Evolutionary conservation across 345 rosid genomes (phyloP), one percentile per base, ranked within the genome.

Genomic region (Acer campestre): DNA sequence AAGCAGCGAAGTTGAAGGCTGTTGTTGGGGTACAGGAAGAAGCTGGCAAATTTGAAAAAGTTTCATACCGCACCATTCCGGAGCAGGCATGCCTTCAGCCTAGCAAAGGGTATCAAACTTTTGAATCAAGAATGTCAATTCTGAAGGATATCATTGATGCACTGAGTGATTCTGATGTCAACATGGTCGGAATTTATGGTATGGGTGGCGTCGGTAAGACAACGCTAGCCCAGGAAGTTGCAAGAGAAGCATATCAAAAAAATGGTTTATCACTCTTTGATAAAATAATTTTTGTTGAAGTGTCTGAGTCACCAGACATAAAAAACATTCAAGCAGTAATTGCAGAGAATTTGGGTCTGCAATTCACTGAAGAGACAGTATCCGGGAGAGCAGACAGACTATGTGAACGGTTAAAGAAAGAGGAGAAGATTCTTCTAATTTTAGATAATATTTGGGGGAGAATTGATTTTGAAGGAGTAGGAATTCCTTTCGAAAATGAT

Each of bases 401-500:
- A 25, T 25, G 0, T 25, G 25, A 38, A 11, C 71, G 62, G 27
- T 20, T 80, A 23, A 75, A 51, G 55, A 49, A 80, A 23, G 70
- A 61, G 12, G 44, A 61, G n/a, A 80, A 70, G 40, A 31, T 74
- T 48, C 85, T 85, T 4, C 2, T 85, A 4, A 48, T 85, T 67
- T 69, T 85, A 2, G 84, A 85, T 58, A 71, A 85, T 72, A 1
- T 85, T 1, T 85, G 86, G 88, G 49, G 0, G 10, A 12, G 6
- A 7, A 35, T 86, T 3, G 63, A 80, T 62, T 17, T 84, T 8
- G 63, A 65, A 7, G 40, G 42, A 6, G 71, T 84, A 1, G 89
- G 89, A n/a, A 84, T 86, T 68, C 85, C 87, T 53, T 18, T 25
- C 25, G 25, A 25, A 25, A 25, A 25, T 3, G 59, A 18, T 11